Evolutionary conservation across 305 asterid species (phyloP).

Genomic region (Fraxinus angustifolia): DNA sequence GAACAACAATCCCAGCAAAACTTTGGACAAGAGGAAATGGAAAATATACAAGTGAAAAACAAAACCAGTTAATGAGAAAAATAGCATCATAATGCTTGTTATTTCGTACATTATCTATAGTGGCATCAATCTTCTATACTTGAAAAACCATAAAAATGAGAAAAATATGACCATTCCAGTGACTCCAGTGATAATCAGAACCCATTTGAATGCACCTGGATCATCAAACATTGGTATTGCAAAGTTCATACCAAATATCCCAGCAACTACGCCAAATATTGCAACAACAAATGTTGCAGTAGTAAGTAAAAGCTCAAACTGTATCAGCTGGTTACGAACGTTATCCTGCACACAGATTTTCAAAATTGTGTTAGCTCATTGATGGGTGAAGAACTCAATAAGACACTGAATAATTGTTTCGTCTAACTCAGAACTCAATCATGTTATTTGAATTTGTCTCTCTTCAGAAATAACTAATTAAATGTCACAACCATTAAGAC

Average conservation of each 20-base stretch:
- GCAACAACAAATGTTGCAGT: constrained; percentile 87
- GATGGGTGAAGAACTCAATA: neutral
- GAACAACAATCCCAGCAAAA: neutral
- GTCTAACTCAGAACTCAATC: neutral
- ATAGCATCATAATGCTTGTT: constrained; percentile 9
- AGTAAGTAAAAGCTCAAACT: constrained; percentile 61
- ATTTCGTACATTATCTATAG: constrained; percentile 38
- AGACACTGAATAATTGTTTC: neutral
- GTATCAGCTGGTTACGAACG: constrained; percentile 94
- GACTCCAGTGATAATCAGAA: constrained; percentile 67
- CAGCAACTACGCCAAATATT: constrained; percentile 92
- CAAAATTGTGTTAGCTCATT: neutral
- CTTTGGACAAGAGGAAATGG: neutral
- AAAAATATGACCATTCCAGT: constrained; percentile 54
- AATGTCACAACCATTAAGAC: neutral
- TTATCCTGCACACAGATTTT: constrained; percentile 62
- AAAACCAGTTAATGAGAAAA: constrained; percentile 7
- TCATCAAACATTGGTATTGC: constrained; percentile 49
- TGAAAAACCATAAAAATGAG: constrained; percentile 72
- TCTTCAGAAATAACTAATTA: neutral
- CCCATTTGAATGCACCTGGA: constrained; percentile 85
- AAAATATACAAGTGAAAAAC: neutral
- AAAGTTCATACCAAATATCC: constrained; percentile 91
- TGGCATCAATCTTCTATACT: constrained; percentile 80
- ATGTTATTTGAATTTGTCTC: neutral